phyloP scores from a whole-genome alignment of 768 basidiomycete genomes.

The Pleurotus cornucopiae region DNA sequence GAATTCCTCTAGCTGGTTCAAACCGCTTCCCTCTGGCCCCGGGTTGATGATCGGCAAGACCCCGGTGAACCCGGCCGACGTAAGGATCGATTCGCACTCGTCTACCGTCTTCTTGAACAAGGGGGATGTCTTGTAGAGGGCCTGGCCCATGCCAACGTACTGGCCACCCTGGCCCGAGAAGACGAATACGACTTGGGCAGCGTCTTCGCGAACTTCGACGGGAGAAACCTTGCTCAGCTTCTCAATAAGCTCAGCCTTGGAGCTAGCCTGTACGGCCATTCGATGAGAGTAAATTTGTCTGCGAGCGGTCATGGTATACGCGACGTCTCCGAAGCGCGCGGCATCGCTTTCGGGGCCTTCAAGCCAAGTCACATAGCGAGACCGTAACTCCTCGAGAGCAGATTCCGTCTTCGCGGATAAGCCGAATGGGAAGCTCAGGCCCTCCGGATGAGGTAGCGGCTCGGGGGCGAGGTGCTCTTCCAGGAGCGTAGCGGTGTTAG shows the following conservation, averaged over 20 bases:
- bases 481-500: constrained; percentile 58
- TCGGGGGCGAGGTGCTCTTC: constrained; percentile 40
- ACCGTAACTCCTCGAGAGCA: constrained; percentile 45
- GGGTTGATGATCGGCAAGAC: constrained; percentile 40
- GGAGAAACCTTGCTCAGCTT: constrained; percentile 34
- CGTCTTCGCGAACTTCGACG: constrained; percentile 21
- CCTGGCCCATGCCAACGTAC: constrained; percentile 58
- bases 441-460: background rate
- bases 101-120: constrained; percentile 52
- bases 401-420: constrained; percentile 54
- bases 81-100: constrained; percentile 51
- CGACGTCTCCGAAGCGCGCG: constrained; percentile 41
- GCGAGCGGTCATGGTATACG: constrained; percentile 67
- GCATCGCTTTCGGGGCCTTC: constrained; percentile 19
- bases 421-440: constrained; percentile 42
- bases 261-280: constrained; percentile 41
- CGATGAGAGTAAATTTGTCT: constrained; percentile 53
- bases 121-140: constrained; percentile 45
- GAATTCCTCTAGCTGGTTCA: constrained; percentile 29
- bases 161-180: constrained; percentile 76
- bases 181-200: constrained; percentile 49
- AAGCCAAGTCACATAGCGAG: constrained; percentile 46
- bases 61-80: constrained; percentile 44
- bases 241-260: constrained; percentile 40
- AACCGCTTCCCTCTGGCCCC: constrained; percentile 13